phyloP scores from a whole-genome alignment of 192 early-diverging fungal genomes.

The Allomyces macrogynus region DNA sequence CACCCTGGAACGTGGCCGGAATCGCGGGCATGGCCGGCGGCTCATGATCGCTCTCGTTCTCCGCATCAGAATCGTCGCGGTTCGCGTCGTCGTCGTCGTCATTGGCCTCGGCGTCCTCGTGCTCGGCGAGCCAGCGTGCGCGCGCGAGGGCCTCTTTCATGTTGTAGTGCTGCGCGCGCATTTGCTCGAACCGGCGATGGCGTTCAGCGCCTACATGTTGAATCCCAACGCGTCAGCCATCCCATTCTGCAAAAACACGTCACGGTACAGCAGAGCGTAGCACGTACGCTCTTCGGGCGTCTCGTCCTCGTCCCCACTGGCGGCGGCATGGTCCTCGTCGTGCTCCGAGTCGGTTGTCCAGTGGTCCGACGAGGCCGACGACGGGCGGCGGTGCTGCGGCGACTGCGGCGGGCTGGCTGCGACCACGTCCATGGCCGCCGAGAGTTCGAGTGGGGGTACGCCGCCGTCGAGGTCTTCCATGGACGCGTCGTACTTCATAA shows the following conservation, averaged over 20 bases:
- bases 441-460: not conserved
- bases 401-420: not conserved
- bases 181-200: conserved; percentile 49
- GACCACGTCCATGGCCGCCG: conserved; percentile 1
- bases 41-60: not conserved
- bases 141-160: conserved; percentile 51
- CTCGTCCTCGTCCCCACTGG: conserved; percentile 17
- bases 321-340: conserved; percentile 10
- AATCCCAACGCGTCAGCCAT: too few relatives aligned
- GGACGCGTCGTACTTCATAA: conserved; percentile 27
- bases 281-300: conserved; percentile 13
- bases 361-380: too few relatives aligned
- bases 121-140: conserved; percentile 18
- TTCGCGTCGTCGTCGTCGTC: conserved; percentile 26
- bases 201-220: conserved; percentile 23
- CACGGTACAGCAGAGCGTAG: not conserved
- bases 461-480: conserved; percentile 2
- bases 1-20: too few relatives aligned
- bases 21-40: too few relatives aligned
- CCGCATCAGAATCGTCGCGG: too few relatives aligned
- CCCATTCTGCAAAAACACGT: too few relatives aligned
- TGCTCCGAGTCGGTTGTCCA: conserved; percentile 4
- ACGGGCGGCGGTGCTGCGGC: too few relatives aligned
- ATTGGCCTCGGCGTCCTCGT: conserved; percentile 26
- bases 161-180: conserved; percentile 76